Base-by-base conservation (phyloP, 2,329 filamentous ascomycete species). In the Simplicillium sp. region DNA sequence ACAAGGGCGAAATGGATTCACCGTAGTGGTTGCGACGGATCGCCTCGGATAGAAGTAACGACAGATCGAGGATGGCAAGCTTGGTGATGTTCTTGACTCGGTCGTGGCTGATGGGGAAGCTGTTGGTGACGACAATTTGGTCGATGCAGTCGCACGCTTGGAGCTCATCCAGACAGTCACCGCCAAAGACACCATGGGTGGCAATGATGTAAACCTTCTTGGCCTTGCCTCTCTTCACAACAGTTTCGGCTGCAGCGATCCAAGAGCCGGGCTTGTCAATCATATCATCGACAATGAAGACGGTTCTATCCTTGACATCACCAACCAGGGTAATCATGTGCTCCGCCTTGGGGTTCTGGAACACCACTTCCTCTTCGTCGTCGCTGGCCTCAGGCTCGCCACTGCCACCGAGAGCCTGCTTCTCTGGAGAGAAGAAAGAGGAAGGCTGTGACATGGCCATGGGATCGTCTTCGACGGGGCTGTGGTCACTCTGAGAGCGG, bases 261-360 rank as follows among this genome's bases (percentile, higher is more conserved):
- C 92, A 98, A 7, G 87, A 95, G 12, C 84, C 87, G 9, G 88
- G 82, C 67, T 95, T 96, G 66, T 98, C 92, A 55, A 98, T 96
- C 85, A 98, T 97, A 60, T 98, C 92, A 59, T 98, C 92, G 38
- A 98, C 85, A 46, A 98, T 88, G 58, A 98, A 84, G 40, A 97
- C 92, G 0, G 87, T 82, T 44, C 87, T 80, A 57, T 87, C 80
- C 56, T 81, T 84, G 45, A 98, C 92, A 54, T 97, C 87, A 45
- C 92, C 92, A 12, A 98, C 92, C n/a, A 98, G 72, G 0, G 92
- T 98, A 53, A 98, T 94, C 69, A 90, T 95, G 56, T 89, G 88
- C 66, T 98, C 92, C 16, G 90, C 71, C 45, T 83, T 81, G 11
- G 83, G 79, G 50, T 90, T 80, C 52, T 83, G 77, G 39, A 90